These are phyloP conservation scores for Erodium moschatum DNA, from an alignment of 441 rosid species.

Conservation along the genomic window DNA sequence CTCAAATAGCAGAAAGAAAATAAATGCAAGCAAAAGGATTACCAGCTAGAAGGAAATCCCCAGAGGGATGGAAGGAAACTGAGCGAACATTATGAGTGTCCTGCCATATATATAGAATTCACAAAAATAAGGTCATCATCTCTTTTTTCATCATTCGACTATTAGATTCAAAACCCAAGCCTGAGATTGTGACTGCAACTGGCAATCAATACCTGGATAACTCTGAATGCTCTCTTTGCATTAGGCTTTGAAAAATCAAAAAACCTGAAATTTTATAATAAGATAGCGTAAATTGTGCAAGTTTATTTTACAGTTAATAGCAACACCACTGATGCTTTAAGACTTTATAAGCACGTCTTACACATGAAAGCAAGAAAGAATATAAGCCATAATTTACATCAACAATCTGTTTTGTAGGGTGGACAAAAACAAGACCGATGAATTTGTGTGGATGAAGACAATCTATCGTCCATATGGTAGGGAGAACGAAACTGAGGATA, in stretches of 20 bases:
- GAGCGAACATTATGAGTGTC: constrained; percentile 85
- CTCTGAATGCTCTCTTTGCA: constrained; percentile 75
- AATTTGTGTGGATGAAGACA: background rate
- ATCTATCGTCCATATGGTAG: background rate
- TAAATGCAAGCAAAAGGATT: constrained; percentile 13
- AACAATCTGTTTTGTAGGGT: background rate
- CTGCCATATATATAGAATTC: constrained; percentile 30
- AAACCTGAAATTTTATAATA: constrained; percentile 39
- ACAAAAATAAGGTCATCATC: constrained; percentile 16
- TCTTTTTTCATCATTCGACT: constrained; percentile 15
- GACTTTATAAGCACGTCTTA: background rate
- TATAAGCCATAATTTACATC: background rate
- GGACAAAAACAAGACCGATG: background rate
- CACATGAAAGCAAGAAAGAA: background rate
- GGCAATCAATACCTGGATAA: constrained; percentile 51
- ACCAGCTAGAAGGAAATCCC: constrained; percentile 78
- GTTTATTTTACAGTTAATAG: background rate
- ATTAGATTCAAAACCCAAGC: constrained; percentile 15
- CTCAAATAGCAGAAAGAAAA: background rate
- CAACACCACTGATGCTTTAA: background rate
- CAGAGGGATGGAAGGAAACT: constrained; percentile 68
- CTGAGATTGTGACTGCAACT: constrained; percentile 19
- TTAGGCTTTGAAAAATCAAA: constrained; percentile 76
- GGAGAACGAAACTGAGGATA: background rate
- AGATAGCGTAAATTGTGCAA: constrained; percentile 2